Conservation (phyloP, 2,329 filamentous ascomycete species). For the Diaporthe sp. region DNA sequence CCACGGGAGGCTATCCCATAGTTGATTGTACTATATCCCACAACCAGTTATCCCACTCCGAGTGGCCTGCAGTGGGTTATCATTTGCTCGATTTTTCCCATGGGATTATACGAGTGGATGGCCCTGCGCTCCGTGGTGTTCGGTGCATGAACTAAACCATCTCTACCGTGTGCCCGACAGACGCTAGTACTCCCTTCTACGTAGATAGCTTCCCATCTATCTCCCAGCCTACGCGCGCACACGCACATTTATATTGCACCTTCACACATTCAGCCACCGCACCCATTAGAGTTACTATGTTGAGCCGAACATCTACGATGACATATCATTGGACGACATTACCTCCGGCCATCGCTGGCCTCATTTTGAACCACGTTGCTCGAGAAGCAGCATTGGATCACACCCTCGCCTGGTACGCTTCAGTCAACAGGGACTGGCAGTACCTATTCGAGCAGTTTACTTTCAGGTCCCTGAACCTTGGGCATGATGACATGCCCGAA, state of each 20-base stretch:
- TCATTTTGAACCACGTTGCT: background rate
- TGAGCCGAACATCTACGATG: background rate
- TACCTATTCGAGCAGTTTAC: background rate
- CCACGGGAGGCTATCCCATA: no score
- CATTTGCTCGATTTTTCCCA: no score
- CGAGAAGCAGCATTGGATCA: background rate
- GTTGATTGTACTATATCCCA: no score
- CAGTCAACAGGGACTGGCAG: slow-evolving; percentile 11
- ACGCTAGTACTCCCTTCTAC: background rate
- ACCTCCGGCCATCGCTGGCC: background rate
- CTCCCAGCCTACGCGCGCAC: no score
- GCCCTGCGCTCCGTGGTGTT: no score
- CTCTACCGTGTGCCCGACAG: no score
- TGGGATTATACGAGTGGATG: no score
- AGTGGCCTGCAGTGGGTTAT: no score
- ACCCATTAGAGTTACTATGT: no score
- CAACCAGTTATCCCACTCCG: no score
- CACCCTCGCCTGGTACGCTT: background rate
- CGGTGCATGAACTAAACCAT: no score
- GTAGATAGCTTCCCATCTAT: no score
- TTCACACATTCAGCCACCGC: background rate
- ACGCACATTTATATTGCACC: background rate
- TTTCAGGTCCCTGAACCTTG: background rate
- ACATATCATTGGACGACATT: background rate
- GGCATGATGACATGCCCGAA: background rate